Conservation (phyloP, 305 asterid genomes). For the Rubia tinctorum region DNA sequence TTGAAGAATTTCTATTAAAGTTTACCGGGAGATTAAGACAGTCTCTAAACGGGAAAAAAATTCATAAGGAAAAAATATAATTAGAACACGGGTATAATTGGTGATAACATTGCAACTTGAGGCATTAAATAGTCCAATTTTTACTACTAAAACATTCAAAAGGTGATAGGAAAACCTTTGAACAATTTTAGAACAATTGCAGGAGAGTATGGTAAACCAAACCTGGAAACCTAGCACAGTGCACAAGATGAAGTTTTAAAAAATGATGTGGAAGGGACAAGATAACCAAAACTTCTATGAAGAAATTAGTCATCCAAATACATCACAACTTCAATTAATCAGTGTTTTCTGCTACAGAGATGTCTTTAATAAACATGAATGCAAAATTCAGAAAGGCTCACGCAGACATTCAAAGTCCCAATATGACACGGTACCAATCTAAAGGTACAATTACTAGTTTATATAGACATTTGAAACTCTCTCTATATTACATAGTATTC, state of each 20-base stretch:
- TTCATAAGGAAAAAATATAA: neutral
- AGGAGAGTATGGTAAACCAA: neutral
- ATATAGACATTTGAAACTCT: neutral
- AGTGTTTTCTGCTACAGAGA: neutral
- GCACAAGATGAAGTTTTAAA: neutral
- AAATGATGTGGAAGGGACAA: too few species aligned
- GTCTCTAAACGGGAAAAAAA: slow-evolving; percentile 34
- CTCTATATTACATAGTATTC: neutral
- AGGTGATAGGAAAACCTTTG: neutral
- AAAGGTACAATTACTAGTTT: neutral
- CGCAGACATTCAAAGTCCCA: neutral
- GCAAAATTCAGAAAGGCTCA: neutral
- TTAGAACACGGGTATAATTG: neutral
- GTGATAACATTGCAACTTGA: neutral
- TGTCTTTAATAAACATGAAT: neutral
- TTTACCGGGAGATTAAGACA: slow-evolving; percentile 24
- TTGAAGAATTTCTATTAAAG: too few species aligned
- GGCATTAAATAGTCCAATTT: neutral
- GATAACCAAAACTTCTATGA: neutral
- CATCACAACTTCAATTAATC: neutral
- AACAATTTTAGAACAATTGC: neutral
- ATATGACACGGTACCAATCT: neutral
- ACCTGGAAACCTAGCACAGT: neutral
- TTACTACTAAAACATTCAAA: neutral
- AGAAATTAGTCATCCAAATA: neutral